Evolutionary conservation across 208 protist species (phyloP).

Genomic region (Leptomonas pyrrhocoris): DNA sequence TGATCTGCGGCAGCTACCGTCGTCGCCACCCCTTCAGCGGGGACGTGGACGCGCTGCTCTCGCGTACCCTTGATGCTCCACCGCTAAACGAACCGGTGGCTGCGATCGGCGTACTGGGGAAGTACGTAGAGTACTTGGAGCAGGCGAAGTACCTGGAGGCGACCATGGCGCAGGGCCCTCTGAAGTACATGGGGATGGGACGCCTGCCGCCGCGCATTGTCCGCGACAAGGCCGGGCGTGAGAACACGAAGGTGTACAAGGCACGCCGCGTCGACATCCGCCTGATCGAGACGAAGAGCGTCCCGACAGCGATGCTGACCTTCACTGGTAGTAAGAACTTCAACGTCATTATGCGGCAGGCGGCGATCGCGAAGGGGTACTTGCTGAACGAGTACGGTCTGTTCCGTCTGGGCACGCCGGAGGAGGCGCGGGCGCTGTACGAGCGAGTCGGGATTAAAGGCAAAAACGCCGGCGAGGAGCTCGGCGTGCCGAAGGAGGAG

Average conservation of each 20-base stretch:
- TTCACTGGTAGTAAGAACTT: constrained; percentile 95
- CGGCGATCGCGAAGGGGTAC: constrained; percentile 89
- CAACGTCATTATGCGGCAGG: constrained; percentile 93
- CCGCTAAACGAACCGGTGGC: constrained; percentile 71
- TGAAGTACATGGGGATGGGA: constrained; percentile 93
- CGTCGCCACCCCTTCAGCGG: constrained; percentile 85
- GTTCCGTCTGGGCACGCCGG: constrained; percentile 82
- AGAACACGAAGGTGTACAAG: constrained; percentile 88
- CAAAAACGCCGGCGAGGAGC: constrained; percentile 81
- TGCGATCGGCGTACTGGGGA: constrained; percentile 65
- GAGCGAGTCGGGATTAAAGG: constrained; percentile 67
- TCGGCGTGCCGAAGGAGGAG: constrained; percentile 84
- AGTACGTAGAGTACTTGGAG: constrained; percentile 70
- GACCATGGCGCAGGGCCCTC: constrained; percentile 84
- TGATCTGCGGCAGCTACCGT: constrained; percentile 90
- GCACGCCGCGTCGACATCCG: constrained; percentile 91
- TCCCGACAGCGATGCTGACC: constrained; percentile 90
- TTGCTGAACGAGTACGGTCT: constrained; percentile 91
- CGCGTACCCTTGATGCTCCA: constrained; percentile 62
- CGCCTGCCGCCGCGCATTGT: constrained; percentile 79
- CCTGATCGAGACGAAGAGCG: constrained; percentile 83
- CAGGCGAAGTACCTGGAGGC: constrained; percentile 79
- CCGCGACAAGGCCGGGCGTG: constrained; percentile 57
- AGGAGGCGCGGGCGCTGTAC: constrained; percentile 81
- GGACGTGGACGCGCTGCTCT: constrained; percentile 88